Evolutionary conservation across 306 rosid species (phyloP), one percentile per base, ranked within the genome.

Genomic region (Erythrophleum fordii): DNA sequence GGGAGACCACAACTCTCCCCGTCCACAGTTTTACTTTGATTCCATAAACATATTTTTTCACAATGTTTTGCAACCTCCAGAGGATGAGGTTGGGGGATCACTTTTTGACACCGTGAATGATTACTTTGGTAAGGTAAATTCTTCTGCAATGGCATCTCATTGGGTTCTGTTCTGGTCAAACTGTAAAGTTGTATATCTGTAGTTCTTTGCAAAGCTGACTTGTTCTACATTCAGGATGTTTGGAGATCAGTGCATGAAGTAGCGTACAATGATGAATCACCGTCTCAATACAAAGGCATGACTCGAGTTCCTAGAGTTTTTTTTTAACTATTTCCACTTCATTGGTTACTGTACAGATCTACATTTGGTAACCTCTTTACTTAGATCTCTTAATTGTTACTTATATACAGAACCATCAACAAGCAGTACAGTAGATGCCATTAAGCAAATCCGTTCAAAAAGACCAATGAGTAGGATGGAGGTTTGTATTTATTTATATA

Each of bases 1-100:
- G 72, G 99, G 99, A 60, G 99, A 96, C 83, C 99, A 96, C 92
- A 96, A 96, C 82, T 96, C 99, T 85, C 98, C 99, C 23, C 92
- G 99, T 44, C 97, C 99, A 78, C 98, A 93, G 80, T 96, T 96
- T 86, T 96, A 96, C 88, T 96, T 96, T 72, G 99, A 96, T 80
- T 96, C 99, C 69, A 90, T 96, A 74, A 90, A 92, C 80, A 96
- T 96, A 12, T 96, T 96, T 83, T 96, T 96, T 86, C 99, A 93
- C 91, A 96, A 96, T 85, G 91, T 96, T 80, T 85, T 96, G 93
- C 99, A 93, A 86, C 99, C 99, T 83, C 99, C 98, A 0, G 95
- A 93, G 77, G 97, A 89, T 86, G 98, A 95, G 92, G 88, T 83
- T 66, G 97, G 92, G 86, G 97, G 86, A 73, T 75, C 94, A 17